Conservation (phyloP, 495 filamentous ascomycete species). For the Podospora sp. region DNA sequence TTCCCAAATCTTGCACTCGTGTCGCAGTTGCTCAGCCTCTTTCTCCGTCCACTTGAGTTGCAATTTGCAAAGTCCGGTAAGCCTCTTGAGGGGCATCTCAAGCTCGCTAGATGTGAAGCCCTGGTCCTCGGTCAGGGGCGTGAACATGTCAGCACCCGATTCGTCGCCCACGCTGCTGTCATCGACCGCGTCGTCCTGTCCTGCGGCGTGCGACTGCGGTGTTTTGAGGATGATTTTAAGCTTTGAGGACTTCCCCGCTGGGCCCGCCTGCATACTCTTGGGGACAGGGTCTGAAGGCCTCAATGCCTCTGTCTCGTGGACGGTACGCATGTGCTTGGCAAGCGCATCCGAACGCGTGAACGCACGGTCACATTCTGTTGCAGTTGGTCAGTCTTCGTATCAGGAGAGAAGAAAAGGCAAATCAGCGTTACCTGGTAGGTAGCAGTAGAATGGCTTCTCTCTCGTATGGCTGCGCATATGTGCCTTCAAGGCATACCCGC, state of each 20-base stretch:
- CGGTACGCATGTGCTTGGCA: conserved; percentile 97
- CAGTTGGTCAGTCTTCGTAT: background rate
- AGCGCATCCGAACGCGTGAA: conserved; percentile 97
- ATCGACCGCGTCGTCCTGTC: conserved; percentile 56
- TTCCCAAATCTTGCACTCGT: conserved; percentile 66
- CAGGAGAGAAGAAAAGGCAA: background rate
- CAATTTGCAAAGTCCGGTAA: conserved; percentile 72
- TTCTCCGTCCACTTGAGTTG: conserved; percentile 81
- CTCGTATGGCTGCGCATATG: conserved; percentile 98
- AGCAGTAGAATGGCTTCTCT: conserved; percentile 98
- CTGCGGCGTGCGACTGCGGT: conserved; percentile 55
- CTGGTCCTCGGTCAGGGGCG: conserved; percentile 59
- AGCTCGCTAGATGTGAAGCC: conserved; percentile 76
- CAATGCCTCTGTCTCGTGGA: conserved; percentile 93
- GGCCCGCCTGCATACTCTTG: conserved; percentile 64
- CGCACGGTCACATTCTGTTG: conserved; percentile 89
- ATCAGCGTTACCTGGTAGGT: conserved; percentile 72
- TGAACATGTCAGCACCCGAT: conserved; percentile 48
- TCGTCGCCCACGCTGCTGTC: conserved; percentile 56
- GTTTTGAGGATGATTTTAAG: conserved; percentile 67
- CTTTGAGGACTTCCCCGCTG: conserved; percentile 61
- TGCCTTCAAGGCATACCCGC: conserved; percentile 90
- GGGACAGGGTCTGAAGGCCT: conserved; percentile 86
- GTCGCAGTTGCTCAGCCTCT: conserved; percentile 63
- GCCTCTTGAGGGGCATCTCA: conserved; percentile 63